phyloP scores from a whole-genome alignment of 2,329 filamentous ascomycete species.

The Diaporthe aspalathi region DNA sequence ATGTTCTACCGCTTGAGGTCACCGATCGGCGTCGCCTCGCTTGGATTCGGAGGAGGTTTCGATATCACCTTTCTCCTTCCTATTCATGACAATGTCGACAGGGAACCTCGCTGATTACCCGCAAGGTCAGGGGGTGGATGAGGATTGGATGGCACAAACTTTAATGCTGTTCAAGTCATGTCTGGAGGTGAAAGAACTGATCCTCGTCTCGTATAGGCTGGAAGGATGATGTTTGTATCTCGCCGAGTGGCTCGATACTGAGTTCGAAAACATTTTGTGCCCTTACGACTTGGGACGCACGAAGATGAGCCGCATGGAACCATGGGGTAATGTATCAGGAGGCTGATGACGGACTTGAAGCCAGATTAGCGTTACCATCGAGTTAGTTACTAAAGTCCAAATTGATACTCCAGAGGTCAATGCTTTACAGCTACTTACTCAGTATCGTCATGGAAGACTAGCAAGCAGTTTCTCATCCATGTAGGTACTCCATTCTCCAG shows the following conservation, averaged over 20 bases:
- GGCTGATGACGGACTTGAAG: background rate
- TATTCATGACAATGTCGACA: background rate
- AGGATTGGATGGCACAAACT: background rate
- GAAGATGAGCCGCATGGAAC: background rate
- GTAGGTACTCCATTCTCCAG: no score
- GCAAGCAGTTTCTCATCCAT: background rate
- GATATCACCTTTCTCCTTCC: background rate
- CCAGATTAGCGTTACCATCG: background rate
- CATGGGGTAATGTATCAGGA: background rate
- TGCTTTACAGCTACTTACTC: background rate
- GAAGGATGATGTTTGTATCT: background rate
- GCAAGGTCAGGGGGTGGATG: background rate
- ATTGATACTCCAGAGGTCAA: background rate
- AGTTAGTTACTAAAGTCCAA: constrained; percentile 21
- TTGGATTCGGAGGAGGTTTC: constrained; percentile 10
- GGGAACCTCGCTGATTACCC: no score
- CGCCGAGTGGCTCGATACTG: no score
- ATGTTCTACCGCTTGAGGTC: constrained; percentile 19
- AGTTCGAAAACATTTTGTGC: background rate
- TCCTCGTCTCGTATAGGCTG: background rate
- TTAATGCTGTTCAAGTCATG: background rate
- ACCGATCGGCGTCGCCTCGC: background rate
- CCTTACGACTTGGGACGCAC: background rate
- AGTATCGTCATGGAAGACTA: no score
- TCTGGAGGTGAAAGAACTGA: background rate